Conservation (phyloP, 2,329 filamentous ascomycete species). For the Capronia americana region DNA sequence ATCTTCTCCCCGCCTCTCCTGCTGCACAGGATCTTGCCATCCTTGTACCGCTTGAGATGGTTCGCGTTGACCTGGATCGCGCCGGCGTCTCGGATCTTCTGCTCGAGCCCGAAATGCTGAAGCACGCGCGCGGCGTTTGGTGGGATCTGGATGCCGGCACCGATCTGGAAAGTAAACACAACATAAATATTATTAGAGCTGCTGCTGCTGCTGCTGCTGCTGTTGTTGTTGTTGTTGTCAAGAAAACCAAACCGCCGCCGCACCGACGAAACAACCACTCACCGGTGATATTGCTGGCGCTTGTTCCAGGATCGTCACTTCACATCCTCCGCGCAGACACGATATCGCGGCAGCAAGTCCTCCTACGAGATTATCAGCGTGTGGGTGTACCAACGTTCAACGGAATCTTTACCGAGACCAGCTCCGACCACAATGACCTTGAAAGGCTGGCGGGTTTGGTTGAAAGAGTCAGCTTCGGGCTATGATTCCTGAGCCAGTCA, state of each 20-base stretch:
- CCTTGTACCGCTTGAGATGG: slow-evolving; percentile 43
- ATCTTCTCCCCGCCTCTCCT: slow-evolving; percentile 19
- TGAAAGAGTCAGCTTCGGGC: slow-evolving; percentile 10
- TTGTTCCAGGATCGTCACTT: slow-evolving; percentile 22
- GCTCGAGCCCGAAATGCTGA: slow-evolving; percentile 41
- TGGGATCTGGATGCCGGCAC: slow-evolving; percentile 45
- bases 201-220: too few relatives aligned
- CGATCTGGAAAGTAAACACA: slow-evolving; percentile 38
- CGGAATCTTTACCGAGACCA: slow-evolving; percentile 25
- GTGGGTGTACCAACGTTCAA: too few relatives aligned
- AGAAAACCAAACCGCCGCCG: too few relatives aligned
- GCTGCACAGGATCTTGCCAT: slow-evolving; percentile 43
- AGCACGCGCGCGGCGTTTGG: slow-evolving; percentile 44
- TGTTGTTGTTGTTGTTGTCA: too few relatives aligned
- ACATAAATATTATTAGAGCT: too few relatives aligned
- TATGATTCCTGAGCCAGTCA: background rate
- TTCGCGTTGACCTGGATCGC: slow-evolving; percentile 43
- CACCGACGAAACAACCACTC: background rate
- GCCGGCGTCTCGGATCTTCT: slow-evolving; percentile 36
- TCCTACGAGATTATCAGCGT: slow-evolving; percentile 5
- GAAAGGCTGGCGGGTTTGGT: slow-evolving; percentile 12
- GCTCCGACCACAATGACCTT: slow-evolving; percentile 20
- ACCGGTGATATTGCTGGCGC: slow-evolving; percentile 24
- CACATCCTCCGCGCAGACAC: slow-evolving; percentile 18
- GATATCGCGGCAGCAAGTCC: slow-evolving; percentile 26